Evolutionary conservation across 805 yeast species (phyloP).

Genomic region (Kazachstania taianensis): DNA sequence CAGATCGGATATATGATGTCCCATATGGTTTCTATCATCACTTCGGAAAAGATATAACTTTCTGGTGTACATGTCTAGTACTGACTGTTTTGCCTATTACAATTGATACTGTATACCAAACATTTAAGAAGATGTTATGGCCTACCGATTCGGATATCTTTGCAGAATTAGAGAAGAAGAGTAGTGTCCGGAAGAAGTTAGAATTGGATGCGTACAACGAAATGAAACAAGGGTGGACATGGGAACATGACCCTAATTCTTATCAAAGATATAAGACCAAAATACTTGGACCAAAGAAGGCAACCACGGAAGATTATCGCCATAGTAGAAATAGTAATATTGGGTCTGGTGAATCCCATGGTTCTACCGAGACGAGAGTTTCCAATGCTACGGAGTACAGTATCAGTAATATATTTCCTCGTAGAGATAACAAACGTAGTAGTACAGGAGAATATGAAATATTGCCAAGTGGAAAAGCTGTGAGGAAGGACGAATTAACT

Average conservation of each 20-base stretch:
- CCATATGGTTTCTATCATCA: constrained; percentile 53
- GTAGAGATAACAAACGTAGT: not conserved
- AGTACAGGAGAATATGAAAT: constrained; percentile 37
- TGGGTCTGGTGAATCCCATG: no score
- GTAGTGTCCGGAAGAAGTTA: constrained; percentile 52
- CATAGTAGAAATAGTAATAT: no score
- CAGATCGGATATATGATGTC: constrained; percentile 54
- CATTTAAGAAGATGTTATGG: constrained; percentile 41
- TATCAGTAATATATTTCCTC: no score
- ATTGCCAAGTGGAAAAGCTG: constrained; percentile 64
- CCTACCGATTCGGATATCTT: constrained; percentile 75
- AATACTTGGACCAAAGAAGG: constrained; percentile 4
- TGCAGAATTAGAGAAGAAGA: constrained; percentile 64
- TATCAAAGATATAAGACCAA: constrained; percentile 21
- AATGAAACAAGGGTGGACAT: constrained; percentile 69
- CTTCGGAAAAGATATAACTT: constrained; percentile 72
- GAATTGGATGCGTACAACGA: constrained; percentile 68
- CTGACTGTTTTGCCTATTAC: constrained; percentile 48
- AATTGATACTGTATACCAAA: constrained; percentile 55
- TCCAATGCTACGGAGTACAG: no score
- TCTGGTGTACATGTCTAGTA: constrained; percentile 73
- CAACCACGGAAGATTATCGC: no score
- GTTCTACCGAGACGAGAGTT: no score
- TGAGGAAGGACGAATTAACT: constrained; percentile 31
- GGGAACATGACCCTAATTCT: constrained; percentile 40